These are phyloP conservation scores for Colletotrichum endophyticum DNA, from an alignment of 2,329 filamentous ascomycete species.

Conservation along the genomic window DNA sequence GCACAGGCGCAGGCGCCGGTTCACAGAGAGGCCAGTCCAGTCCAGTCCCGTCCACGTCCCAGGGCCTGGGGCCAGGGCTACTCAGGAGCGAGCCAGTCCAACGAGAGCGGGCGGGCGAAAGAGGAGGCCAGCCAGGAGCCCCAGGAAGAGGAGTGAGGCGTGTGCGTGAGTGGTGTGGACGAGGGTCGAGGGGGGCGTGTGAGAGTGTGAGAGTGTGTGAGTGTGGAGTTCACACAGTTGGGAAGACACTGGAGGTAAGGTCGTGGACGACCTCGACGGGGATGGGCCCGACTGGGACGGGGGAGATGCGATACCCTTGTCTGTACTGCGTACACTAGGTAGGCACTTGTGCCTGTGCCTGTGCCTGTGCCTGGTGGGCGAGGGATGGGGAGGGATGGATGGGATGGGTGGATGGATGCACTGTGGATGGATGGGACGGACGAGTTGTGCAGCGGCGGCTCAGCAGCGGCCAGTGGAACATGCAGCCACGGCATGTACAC, in stretches of 20 bases:
- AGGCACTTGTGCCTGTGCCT: neutral
- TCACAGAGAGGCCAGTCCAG: neutral
- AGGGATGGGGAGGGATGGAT: neutral
- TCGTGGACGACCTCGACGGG: neutral
- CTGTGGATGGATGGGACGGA: neutral
- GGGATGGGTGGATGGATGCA: neutral
- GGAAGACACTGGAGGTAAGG: neutral
- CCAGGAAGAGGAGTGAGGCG: conserved; percentile 1
- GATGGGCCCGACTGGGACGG: neutral
- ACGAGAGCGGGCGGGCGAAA: neutral
- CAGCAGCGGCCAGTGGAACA: conserved; percentile 2
- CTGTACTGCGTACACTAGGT: neutral
- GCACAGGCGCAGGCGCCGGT: neutral
- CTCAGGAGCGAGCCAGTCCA: neutral
- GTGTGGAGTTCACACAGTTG: neutral
- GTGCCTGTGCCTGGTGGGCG: neutral
- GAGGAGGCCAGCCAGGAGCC: neutral
- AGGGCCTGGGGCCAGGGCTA: neutral
- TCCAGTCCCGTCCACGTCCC: neutral
- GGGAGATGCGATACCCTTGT: neutral
- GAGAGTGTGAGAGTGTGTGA: neutral
- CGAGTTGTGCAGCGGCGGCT: conserved; percentile 7
- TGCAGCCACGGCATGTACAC: neutral
- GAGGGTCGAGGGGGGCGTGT: neutral
- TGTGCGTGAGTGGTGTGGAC: neutral